Evolutionary conservation across 1,139 yeast species (phyloP).

Genomic region (Zygosaccharomyces sapae): DNA sequence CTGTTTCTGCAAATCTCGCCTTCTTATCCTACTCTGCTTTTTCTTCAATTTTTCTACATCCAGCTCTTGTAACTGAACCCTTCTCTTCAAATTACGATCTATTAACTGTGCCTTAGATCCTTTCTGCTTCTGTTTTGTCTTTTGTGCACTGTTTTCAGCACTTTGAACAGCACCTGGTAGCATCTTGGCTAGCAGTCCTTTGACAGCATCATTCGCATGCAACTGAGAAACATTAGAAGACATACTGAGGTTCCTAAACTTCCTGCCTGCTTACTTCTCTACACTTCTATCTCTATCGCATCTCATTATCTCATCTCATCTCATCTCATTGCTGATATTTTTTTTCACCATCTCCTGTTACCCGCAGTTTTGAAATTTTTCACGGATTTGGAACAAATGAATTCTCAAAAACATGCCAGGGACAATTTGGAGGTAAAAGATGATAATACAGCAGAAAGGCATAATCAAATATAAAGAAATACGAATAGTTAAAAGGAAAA

Average conservation of each 20-base stretch:
- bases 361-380: constrained; percentile 4
- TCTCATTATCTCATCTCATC: constrained; percentile 9
- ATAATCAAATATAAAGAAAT: constrained; percentile 7
- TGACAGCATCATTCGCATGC: constrained; percentile 33
- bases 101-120: constrained; percentile 41
- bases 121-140: constrained; percentile 9
- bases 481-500: constrained; percentile 11
- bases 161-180: constrained; percentile 31
- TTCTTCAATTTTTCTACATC: constrained; percentile 39
- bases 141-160: constrained; percentile 10
- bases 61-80: constrained; percentile 36
- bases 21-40: constrained; percentile 41
- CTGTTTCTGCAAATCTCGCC: constrained; percentile 40
- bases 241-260: constrained; percentile 2
- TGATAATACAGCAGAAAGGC: neutral
- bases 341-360: neutral
- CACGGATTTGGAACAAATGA: neutral
- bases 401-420: neutral
- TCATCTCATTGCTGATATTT: constrained; percentile 6
- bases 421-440: neutral
- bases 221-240: constrained; percentile 17
- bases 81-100: constrained; percentile 37
- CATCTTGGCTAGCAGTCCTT: constrained; percentile 24
- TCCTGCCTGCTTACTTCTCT: neutral
- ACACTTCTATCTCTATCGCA: neutral